Evolutionary conservation across 1,284 basidiomycete species (phyloP).

Genomic region (Cryptococcus wingfieldii): DNA sequence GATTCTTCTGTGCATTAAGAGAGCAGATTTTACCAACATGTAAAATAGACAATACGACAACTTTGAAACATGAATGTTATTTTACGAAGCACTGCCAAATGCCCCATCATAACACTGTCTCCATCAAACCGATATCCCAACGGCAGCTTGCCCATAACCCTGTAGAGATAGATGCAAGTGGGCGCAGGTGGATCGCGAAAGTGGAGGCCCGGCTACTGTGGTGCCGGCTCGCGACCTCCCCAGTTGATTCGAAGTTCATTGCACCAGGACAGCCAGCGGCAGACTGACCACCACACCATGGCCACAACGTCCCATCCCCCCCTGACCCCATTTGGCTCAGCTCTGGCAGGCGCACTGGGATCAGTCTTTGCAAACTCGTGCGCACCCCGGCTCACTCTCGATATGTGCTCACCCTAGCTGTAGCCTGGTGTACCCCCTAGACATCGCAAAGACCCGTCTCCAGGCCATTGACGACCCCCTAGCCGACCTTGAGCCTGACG

Average conservation of each 20-base stretch:
- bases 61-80: neutral
- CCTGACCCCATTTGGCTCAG: conserved; percentile 88
- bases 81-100: neutral
- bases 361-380: conserved; percentile 90
- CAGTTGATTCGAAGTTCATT: too few relatives aligned
- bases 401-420: neutral
- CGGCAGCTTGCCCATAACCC: too few relatives aligned
- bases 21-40: too few relatives aligned
- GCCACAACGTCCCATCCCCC: conserved; percentile 18
- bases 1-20: neutral
- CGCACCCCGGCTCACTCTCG: conserved; percentile 44
- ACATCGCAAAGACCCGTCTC: conserved; percentile 93
- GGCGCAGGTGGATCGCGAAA: neutral
- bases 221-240: too few relatives aligned
- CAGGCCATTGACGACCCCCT: conserved; percentile 57
- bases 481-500: conserved; percentile 8
- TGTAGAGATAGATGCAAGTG: neutral
- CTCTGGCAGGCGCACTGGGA: conserved; percentile 89
- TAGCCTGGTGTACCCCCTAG: conserved; percentile 90
- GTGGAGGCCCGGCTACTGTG: too few relatives aligned
- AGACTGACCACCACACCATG: conserved; percentile 7
- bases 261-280: too few relatives aligned
- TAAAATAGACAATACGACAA: too few relatives aligned
- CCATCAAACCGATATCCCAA: too few relatives aligned
- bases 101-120: too few relatives aligned